Base-by-base conservation (phyloP, 345 rosid genomes). In the Toxicodendron radicans region DNA sequence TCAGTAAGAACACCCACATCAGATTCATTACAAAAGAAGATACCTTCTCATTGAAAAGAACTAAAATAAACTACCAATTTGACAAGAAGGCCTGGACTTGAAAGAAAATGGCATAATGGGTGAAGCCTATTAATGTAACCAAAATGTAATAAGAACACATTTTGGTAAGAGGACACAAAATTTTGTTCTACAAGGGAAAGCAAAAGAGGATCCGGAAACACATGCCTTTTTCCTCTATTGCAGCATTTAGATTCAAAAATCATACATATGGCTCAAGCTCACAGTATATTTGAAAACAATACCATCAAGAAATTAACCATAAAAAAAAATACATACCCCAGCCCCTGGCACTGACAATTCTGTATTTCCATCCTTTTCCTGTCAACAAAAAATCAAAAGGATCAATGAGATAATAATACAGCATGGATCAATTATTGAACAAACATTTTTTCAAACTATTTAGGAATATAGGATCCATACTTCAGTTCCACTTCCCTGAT, bases 281-380 rank as follows among this genome's bases (percentile, higher is more conserved):
- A 70, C 10, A 20, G 67, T 33, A 54, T 21, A 20, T 46, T n/a
- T 61, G 5, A 57, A 35, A 52, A 33, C 58, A 67, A 62, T 56
- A 72, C 18, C 82, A 59, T 73, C 53, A 71, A 71, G 27, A 52
- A 65, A 58, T 59, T 53, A 70, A 53, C 52, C 30, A 38, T 17
- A 30, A 64, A 20, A 52, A 65, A n/a, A 62, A 61, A 71, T 12
- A 59, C 76, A 63, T 90, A 95, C 99, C 98, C 99, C 98, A 75
- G 98, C 98, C 75, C 94, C 97, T 76, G 96, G 91, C 78, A 82
- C 99, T 18, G 98, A 87, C 79, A 88, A 80, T 60, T 94, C 93
- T 77, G 86, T 91, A 83, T 80, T 84, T 84, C 81, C 89, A 64
- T 84, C 87, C 75, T 84, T 92, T 78, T 84, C 97, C 99, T 95